Evolutionary conservation across 2,329 filamentous ascomycete species (phyloP).

Genomic region (Scytalidium sp.): DNA sequence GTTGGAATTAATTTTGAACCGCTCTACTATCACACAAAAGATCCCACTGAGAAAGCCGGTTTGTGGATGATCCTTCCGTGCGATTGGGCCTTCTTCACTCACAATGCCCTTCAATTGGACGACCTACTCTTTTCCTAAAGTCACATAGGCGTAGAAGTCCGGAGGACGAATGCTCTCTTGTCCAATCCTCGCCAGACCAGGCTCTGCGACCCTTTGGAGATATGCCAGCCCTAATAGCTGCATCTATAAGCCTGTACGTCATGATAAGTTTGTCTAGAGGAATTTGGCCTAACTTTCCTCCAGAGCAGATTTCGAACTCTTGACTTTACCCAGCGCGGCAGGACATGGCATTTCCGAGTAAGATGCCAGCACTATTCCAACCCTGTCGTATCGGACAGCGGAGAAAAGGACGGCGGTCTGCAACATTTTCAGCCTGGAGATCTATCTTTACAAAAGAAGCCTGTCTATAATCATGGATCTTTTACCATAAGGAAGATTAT

Average conservation of each 20-base stretch:
- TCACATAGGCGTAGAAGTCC: neutral
- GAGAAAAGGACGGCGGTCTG: neutral
- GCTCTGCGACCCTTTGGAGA: neutral
- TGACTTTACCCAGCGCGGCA: neutral
- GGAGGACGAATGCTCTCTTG: neutral
- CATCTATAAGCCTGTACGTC: neutral
- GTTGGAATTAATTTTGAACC: too few species aligned
- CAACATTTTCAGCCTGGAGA: neutral
- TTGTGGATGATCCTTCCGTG: neutral
- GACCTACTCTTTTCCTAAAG: neutral
- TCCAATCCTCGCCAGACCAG: neutral
- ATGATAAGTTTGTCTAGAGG: neutral
- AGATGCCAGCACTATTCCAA: neutral
- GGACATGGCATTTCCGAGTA: neutral
- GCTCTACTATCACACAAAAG: too few species aligned
- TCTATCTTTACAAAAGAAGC: neutral
- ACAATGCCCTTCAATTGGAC: neutral
- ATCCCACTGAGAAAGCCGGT: too few species aligned
- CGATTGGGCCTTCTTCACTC: neutral
- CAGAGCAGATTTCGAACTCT: neutral
- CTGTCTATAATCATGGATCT: neutral
- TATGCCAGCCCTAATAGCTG: neutral
- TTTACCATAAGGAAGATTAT: neutral
- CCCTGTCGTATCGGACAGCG: neutral
- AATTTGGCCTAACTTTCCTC: neutral